Base-by-base conservation (phyloP, 495 filamentous ascomycete genomes). In the Aspergillus asperescens region DNA sequence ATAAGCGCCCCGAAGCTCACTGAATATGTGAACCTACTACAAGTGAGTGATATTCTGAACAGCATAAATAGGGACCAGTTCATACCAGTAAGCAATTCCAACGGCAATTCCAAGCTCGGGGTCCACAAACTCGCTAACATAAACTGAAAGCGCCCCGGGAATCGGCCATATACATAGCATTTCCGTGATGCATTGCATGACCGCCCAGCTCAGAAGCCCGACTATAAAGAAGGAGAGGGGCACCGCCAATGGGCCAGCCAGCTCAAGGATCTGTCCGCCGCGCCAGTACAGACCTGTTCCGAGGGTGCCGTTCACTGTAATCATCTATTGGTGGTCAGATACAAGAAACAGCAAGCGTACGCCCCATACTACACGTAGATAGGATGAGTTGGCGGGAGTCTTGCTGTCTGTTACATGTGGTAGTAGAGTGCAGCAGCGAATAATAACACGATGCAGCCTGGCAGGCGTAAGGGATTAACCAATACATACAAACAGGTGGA, bases 91-190 rank as follows among this genome's bases (percentile, higher is more conserved):
- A 1, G 43, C 28, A 20, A 47, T 32, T 1, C 43, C 43, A 32
- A 47, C 43, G 9, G 43, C 27, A 20, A 47, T 27, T 20, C 43
- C 43, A 8, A 47, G 28, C 20, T 47, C 43, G 1, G 16, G 22
- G 28, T 47, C 43, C 4, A 47, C 43, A 20, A 47, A 47, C 28
- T 47, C 43, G 16, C 43, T 47, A 10, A 47, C 43, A 15, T 47
- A 47, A 5, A 47, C 43, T 1, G 43, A 47, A 5, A 47, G 18
- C 1, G 43, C 43, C 0, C 43, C 43, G n/a, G 43, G 43, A 31
- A 47, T 47, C 5, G 43, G 43, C 43, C 43, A 47, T 9, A 47
- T 47, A 18, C 43, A 47, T 10, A 47, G 27, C 43, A 47, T 47
- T 25, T 47, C 43, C 5, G 43, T 47, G 27, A 47, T 32, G 19